Conservation (phyloP, 177 flowering plant genomes). For the Vitis hybrid region DNA sequence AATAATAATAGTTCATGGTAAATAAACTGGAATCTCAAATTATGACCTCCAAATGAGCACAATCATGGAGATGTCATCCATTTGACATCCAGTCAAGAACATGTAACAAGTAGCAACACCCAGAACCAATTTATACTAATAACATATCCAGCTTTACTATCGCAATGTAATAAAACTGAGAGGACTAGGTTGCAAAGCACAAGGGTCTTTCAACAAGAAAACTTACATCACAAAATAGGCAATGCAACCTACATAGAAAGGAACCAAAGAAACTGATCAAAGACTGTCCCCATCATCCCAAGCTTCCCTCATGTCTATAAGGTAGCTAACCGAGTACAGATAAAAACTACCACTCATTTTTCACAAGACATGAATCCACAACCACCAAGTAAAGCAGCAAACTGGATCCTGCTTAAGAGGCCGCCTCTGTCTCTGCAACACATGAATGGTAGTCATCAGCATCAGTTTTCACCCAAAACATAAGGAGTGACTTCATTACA, state of each 20-base stretch:
- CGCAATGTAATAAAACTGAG: background rate
- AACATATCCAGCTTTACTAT: conserved; percentile 1
- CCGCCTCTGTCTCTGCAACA: conserved; percentile 10
- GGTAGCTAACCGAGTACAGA: background rate
- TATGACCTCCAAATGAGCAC: no score
- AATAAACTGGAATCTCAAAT: no score
- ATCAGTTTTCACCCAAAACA: background rate
- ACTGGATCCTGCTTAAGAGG: conserved; percentile 2
- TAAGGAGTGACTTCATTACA: background rate
- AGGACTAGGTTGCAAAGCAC: background rate
- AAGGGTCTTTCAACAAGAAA: background rate
- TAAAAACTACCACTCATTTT: background rate
- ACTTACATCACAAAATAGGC: background rate
- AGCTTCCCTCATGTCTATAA: background rate
- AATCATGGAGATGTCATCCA: background rate
- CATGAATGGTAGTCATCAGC: background rate
- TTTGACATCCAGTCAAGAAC: background rate
- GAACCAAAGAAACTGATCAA: conserved; percentile 1
- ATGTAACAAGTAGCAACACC: background rate
- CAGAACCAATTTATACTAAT: background rate
- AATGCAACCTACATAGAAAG: background rate
- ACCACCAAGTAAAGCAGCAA: background rate
- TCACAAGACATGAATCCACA: conserved; percentile 1
- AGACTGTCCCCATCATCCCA: background rate
- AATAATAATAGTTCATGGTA: no score